A percentile compares a stretch with the other conserved stretches of the same genome.
Conservation (phyloP, 192 early-diverging fungal species). For the Coemansia sp. region DNA sequence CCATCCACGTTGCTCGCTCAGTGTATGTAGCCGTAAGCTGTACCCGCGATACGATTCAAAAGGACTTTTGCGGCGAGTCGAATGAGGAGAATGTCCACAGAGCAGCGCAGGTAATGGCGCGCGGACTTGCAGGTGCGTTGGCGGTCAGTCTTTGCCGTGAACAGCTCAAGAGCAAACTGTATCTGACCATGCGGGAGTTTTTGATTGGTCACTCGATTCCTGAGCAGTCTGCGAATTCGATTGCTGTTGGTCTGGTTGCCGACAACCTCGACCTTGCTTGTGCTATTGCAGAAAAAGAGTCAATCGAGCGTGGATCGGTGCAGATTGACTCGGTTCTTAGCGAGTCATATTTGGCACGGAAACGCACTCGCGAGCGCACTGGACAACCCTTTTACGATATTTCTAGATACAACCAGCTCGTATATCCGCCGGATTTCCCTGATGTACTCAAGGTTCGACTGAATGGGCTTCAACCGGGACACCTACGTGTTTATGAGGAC, state of each 20-base stretch:
- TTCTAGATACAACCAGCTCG: constrained; percentile 68
- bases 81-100: constrained; percentile 93
- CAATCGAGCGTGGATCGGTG: constrained; percentile 91
- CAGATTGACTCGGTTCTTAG: constrained; percentile 88
- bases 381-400: constrained; percentile 92
- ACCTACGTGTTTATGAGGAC: constrained; percentile 86
- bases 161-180: constrained; percentile 84
- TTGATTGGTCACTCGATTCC: constrained; percentile 46
- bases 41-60: constrained; percentile 87
- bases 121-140: constrained; percentile 82
- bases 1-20: constrained; percentile 88
- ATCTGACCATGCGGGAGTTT: constrained; percentile 49
- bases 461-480: constrained; percentile 73
- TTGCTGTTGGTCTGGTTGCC: constrained; percentile 78
- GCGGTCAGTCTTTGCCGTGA: constrained; percentile 93
- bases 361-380: constrained; percentile 87
- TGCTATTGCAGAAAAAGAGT: constrained; percentile 92
- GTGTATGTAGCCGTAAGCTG: constrained; percentile 91
- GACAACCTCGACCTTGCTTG: constrained; percentile 96
- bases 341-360: constrained; percentile 67
- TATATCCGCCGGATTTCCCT: constrained; percentile 84
- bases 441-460: constrained; percentile 84
- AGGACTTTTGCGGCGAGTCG: constrained; percentile 94
- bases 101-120: constrained; percentile 94
- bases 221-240: constrained; percentile 69